Evolutionary conservation across 345 rosid genomes (phyloP), one percentile per base, ranked within the genome.

Genomic region (Schrenkiella parvula): DNA sequence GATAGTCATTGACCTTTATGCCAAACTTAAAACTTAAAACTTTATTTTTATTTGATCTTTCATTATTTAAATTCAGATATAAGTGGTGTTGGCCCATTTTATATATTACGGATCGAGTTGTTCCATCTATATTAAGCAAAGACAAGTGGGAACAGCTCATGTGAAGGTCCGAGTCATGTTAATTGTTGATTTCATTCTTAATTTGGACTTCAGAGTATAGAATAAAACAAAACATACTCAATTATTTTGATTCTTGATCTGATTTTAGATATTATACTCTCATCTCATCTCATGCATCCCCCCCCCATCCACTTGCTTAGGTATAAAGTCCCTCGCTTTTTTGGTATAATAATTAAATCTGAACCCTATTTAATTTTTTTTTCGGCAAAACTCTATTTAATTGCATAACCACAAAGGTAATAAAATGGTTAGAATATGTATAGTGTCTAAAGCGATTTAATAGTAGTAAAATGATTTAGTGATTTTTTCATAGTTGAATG

Each of bases 141-240:
- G 43, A 43, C 70, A 62, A 75, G 74, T 75, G 79, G 74, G 74
- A 75, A 75, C 70, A 75, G 79, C 79, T 75, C 58, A 75, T 68
- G 70, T 13, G 14, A 74, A 54, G 68, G 63, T 52, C 55, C 19
- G 14, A 67, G 54, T 68, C 79, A 59, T 34, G 25, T 59, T 60
- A 75, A 53, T 28, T 41, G 74, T 75, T 62, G 15, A 51, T 67
- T 53, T 34, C 8, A 60, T 68, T 61, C 41, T 68, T 61, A 68
- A 34, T 52, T 53, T 68, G 56, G 79, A 75, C 39, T 43, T 75
- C 66, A 42, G 46, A 21, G 55, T 74, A 43, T 66, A 67, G 23
- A 31, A 42, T 68, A 52, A 68, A 68, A 68, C 65, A 61, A 53
- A 75, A 75, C 6, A 51, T 61, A 60, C 47, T 52, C 54, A 32